Evolutionary conservation across 345 rosid genomes (phyloP), one percentile per base, ranked within the genome.

Genomic region (Eucalyptus pumila): DNA sequence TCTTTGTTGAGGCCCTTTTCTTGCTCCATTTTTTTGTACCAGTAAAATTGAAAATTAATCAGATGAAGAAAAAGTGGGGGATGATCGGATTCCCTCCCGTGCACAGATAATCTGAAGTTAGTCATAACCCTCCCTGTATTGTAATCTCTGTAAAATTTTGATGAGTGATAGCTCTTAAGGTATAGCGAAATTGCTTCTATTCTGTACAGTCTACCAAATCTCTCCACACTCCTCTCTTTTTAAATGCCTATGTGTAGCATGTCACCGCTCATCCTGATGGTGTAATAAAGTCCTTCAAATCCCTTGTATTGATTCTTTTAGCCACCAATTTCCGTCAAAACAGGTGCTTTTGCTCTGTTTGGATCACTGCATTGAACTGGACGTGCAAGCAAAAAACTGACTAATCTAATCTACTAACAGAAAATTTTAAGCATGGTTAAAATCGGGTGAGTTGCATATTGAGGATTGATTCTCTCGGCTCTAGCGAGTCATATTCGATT

Each of bases 1-100:
- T 88, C 27, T 80, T 62, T 80, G 42, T 30, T 40, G 69, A 42
- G 85, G 80, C 86, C 86, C 44, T 86, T 86, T 87, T 87, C n/a
- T 67, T n/a, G 87, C 90, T 89, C 90, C 87, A 90, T 93, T 92
- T 88, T 87, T 86, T 87, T 50, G 69, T 87, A 26, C 15, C 62
- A 60, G 89, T 24, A 86, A 50, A 52, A n/a, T 19, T 2, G 24
- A 32, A 24, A n/a, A 34, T 45, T 34, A 76, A 40, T 76, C 85
- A 76, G 47, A 34, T 34, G 89, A 69, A 88, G 80, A 56, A 56
- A 56, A 88, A 37, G 4, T 52, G 40, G 92, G 91, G 90, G 52
- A 88, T 88, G 89, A 87, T 86, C 87, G 65, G 87, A 87, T 81
- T 87, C 89, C 91, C 90, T 58, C 50, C 65, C 40, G 50, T 87